phyloP scores from a whole-genome alignment of 2,329 filamentous ascomycete genomes.

The Diaporthe vaccinii region DNA sequence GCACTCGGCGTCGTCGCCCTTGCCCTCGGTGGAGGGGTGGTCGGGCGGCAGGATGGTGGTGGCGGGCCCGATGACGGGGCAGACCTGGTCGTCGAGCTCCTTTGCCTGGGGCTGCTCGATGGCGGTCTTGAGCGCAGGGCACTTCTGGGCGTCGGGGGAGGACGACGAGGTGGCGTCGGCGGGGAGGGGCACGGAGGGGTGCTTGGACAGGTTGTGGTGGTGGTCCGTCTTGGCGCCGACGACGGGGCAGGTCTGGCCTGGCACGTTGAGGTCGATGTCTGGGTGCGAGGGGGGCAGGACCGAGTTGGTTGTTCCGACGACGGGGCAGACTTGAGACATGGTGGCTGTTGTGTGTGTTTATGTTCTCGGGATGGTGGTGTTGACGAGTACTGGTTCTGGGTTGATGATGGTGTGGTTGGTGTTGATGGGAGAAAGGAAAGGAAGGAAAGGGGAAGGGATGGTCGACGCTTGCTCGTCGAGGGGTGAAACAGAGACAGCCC shows the following conservation, averaged over 20 bases:
- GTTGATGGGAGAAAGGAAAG: background rate
- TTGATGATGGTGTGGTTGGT: conserved; percentile 1
- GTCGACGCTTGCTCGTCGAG: background rate
- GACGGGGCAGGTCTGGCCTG: conserved; percentile 56
- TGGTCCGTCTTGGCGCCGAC: conserved; percentile 58
- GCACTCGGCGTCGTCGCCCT: conserved; percentile 53
- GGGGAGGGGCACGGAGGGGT: conserved; percentile 52
- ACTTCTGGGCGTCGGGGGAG: conserved; percentile 53
- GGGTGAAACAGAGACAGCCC: conserved; percentile 24
- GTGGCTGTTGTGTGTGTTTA: conserved; percentile 18
- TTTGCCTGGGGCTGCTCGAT: conserved; percentile 54
- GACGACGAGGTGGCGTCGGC: conserved; percentile 43
- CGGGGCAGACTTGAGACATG: conserved; percentile 53
- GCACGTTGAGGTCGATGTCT: conserved; percentile 55
- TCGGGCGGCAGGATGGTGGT: conserved; percentile 58
- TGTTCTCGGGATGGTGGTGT: background rate
- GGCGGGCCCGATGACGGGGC: conserved; percentile 57
- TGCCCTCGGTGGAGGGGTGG: conserved; percentile 51
- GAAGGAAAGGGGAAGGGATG: background rate
- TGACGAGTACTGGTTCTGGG: background rate
- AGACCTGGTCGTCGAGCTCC: conserved; percentile 58
- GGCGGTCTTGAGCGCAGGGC: conserved; percentile 53
- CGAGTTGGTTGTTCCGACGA: conserved; percentile 58
- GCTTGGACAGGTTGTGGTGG: conserved; percentile 55
- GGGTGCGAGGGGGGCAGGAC: conserved; percentile 56